A percentile compares a stretch with the other conserved stretches of the same genome.
These are phyloP conservation scores for Dioscorea dumetorum DNA, from an alignment of 106 monocot genomes.

Conservation along the genomic window DNA sequence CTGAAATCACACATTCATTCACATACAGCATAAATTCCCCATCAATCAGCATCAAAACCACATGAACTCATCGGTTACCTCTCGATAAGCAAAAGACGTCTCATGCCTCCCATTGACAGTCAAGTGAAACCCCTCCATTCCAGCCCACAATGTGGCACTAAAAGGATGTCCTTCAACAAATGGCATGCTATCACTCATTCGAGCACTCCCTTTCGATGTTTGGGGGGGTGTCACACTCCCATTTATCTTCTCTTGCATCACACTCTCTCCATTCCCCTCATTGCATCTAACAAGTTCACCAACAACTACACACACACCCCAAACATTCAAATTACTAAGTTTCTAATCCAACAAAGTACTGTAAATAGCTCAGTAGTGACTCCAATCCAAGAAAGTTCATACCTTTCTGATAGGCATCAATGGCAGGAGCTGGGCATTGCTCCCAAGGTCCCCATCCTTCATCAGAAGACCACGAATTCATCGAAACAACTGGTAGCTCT, in stretches of 20 bases:
- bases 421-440: constrained; percentile 38
- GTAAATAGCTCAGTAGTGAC: neutral
- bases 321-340: constrained; percentile 1
- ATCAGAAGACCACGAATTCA: constrained; percentile 46
- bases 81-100: constrained; percentile 65
- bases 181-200: constrained; percentile 34
- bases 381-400: neutral
- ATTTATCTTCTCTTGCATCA: constrained; percentile 17
- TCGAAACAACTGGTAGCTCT: constrained; percentile 14
- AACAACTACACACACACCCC: constrained; percentile 51
- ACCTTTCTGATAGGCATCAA: neutral
- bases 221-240: constrained; percentile 13
- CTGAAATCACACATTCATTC: constrained; percentile 22
- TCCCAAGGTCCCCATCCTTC: constrained; percentile 61
- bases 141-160: constrained; percentile 72
- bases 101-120: constrained; percentile 86
- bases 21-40: neutral
- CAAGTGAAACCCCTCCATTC: constrained; percentile 77
- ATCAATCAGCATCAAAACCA: no score
- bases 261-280: constrained; percentile 25
- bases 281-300: constrained; percentile 78
- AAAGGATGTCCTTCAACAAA: constrained; percentile 68
- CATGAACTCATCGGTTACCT: constrained; percentile 33
- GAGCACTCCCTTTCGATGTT: constrained; percentile 18
- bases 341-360: neutral